Conservation (phyloP, 768 basidiomycete genomes). For the Fibroporia radiculosa region DNA sequence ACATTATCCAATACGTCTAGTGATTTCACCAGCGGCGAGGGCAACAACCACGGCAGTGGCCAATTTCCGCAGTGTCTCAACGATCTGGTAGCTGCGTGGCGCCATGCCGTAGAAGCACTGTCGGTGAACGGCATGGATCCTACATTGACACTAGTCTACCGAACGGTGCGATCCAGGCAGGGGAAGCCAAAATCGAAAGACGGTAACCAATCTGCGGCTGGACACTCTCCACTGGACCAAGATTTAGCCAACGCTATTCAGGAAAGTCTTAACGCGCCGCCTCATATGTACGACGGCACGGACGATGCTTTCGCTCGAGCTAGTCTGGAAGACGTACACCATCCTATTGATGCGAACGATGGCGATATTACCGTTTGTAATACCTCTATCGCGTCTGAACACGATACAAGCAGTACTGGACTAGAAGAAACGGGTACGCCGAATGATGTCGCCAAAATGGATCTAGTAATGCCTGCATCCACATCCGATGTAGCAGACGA, state of each 20-base stretch:
- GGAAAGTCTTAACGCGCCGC: conserved; percentile 32
- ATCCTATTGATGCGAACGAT: background rate
- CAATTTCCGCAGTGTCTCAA: conserved; percentile 17
- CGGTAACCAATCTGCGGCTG: background rate
- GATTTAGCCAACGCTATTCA: conserved; percentile 40
- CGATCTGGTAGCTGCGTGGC: conserved; percentile 27
- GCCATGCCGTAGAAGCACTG: conserved; percentile 15
- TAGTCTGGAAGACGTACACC: background rate
- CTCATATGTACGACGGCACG: conserved; percentile 3
- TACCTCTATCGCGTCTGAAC: background rate
- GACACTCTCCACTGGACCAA: conserved; percentile 14
- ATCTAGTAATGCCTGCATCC: background rate
- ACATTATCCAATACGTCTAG: background rate
- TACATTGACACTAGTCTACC: conserved; percentile 45
- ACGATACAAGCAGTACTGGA: background rate
- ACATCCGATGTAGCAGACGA: background rate
- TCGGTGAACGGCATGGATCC: conserved; percentile 29
- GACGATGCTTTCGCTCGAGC: conserved; percentile 4
- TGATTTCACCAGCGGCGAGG: background rate
- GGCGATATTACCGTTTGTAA: background rate
- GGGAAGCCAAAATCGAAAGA: background rate
- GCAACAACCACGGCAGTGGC: background rate
- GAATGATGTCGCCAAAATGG: background rate
- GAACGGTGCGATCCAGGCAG: conserved; percentile 16
- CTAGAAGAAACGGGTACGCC: background rate